Percentiles rank a stretch among this genome's conserved stretches.
Conservation (phyloP, 352 stramenopile species). For the Globisporangium carolinianum region DNA sequence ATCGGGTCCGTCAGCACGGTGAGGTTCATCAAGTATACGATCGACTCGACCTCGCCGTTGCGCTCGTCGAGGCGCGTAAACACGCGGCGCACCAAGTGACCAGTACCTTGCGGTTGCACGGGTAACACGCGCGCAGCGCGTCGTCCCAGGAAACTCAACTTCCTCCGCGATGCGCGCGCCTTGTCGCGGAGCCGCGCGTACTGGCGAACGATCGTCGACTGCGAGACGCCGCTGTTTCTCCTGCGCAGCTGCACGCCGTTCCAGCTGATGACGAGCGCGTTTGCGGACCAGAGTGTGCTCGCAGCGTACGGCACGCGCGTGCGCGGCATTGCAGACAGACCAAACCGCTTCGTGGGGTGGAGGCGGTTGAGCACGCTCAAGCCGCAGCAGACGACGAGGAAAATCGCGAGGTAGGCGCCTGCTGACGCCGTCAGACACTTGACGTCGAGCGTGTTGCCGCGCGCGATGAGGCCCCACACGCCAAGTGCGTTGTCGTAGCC, state of each 20-base stretch:
- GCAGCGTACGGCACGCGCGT: slow-evolving; percentile 10
- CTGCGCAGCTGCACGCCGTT: background rate
- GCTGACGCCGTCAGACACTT: background rate
- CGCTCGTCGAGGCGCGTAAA: background rate
- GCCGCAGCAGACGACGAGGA: background rate
- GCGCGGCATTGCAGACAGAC: slow-evolving; percentile 4
- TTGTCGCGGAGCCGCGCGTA: background rate
- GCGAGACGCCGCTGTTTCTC: background rate
- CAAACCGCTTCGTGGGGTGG: background rate
- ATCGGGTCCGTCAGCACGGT: slow-evolving; percentile 10
- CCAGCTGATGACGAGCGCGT: slow-evolving; percentile 10
- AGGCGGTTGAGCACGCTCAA: background rate
- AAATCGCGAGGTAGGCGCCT: background rate
- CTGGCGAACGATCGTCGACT: background rate
- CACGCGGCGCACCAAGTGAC: background rate
- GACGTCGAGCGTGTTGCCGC: slow-evolving; percentile 6
- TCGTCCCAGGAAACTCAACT: background rate
- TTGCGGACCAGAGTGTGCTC: slow-evolving; percentile 10
- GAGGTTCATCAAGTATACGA: slow-evolving; percentile 12
- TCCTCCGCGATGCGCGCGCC: background rate
- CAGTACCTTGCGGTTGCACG: background rate
- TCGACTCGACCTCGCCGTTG: slow-evolving; percentile 1
- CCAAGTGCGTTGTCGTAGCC: slow-evolving; percentile 3
- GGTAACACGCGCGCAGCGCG: background rate
- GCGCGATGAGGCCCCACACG: background rate